Conservation (phyloP, 2,329 filamentous ascomycete genomes). For the Sarocladium kiliense region DNA sequence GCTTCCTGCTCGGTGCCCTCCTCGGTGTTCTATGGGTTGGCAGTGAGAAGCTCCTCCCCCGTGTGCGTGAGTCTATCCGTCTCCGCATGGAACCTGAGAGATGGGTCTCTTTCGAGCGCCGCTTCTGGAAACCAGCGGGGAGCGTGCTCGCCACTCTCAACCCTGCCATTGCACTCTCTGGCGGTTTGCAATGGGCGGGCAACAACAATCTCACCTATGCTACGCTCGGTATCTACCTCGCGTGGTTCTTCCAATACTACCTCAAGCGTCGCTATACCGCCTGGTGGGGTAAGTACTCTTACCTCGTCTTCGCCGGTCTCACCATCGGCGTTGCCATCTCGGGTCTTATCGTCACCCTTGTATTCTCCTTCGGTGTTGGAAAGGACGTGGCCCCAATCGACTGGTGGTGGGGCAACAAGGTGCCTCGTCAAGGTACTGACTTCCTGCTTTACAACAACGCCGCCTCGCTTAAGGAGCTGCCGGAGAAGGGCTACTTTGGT, state of each 20-base stretch:
- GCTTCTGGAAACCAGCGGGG: constrained; percentile 17
- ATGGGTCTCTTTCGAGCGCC: constrained; percentile 16
- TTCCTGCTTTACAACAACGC: constrained; percentile 16
- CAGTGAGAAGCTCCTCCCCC: constrained; percentile 20
- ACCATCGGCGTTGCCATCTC: constrained; percentile 15
- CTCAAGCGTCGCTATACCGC: constrained; percentile 21
- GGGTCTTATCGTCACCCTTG: constrained; percentile 14
- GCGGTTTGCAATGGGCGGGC: constrained; percentile 22
- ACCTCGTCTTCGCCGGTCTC: constrained; percentile 20
- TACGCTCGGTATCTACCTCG: constrained; percentile 22
- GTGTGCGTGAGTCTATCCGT: constrained; percentile 13
- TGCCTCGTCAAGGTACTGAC: constrained; percentile 14
- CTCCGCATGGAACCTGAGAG: constrained; percentile 13
- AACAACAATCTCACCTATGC: constrained; percentile 24
- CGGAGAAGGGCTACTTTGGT: constrained; percentile 14
- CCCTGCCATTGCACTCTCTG: constrained; percentile 33
- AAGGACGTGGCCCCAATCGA: constrained; percentile 8
- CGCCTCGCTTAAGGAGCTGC: constrained; percentile 12
- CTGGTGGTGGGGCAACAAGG: constrained; percentile 14
- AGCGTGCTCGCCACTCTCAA: constrained; percentile 39
- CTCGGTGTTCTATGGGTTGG: constrained; percentile 23
- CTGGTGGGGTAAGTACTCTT: constrained; percentile 24
- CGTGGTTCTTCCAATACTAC: constrained; percentile 22
- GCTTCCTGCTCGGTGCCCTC: constrained; percentile 27
- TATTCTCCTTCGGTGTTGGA: constrained; percentile 17